Conservation (phyloP, 2,329 filamentous ascomycete genomes). For the Ophiocordyceps sinensis region DNA sequence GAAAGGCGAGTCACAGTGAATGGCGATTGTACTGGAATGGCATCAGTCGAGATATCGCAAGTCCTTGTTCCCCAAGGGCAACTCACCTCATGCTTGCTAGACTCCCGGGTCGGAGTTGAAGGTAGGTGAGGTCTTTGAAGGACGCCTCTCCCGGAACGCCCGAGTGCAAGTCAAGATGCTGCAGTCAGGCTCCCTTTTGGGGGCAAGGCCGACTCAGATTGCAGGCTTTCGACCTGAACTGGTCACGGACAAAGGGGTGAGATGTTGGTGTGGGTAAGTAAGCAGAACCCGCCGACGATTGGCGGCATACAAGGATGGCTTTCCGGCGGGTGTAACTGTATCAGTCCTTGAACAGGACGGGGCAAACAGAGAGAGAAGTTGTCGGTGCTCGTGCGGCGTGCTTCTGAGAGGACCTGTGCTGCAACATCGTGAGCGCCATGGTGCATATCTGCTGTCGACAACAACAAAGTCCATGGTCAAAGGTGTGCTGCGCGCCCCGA, state of each 20-base stretch:
- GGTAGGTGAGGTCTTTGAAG: neutral
- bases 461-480: no score
- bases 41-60: neutral
- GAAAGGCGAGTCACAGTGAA: constrained; percentile 36
- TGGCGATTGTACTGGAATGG: constrained; percentile 28
- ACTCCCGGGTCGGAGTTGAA: neutral
- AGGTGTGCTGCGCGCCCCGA: neutral
- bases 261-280: constrained; percentile 1
- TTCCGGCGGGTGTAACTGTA: constrained; percentile 2
- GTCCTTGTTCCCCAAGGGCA: neutral
- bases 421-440: no score
- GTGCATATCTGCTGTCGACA: no score
- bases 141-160: neutral
- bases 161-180: neutral
- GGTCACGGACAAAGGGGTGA: neutral
- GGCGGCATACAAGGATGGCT: constrained; percentile 1
- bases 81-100: constrained; percentile 22
- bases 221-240: neutral
- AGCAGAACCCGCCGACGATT: constrained; percentile 2
- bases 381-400: neutral
- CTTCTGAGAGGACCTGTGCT: neutral
- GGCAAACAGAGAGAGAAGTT: neutral
- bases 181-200: neutral
- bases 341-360: neutral
- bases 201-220: neutral